Conservation (phyloP, 2,329 filamentous ascomycete species). For the Fusarium sp. region DNA sequence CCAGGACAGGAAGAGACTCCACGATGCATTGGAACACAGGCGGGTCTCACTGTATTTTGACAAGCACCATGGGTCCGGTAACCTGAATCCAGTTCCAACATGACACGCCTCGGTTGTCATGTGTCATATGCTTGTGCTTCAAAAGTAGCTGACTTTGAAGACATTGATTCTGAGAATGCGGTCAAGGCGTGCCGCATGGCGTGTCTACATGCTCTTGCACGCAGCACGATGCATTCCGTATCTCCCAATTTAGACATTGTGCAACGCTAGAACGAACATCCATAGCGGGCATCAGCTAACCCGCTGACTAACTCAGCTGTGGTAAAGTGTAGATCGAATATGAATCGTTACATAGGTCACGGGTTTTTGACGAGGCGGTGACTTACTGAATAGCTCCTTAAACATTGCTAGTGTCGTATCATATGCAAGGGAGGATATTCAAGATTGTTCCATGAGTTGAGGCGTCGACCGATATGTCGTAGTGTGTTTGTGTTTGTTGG, state of each 20-base stretch:
- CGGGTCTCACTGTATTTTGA: slow-evolving; percentile 13
- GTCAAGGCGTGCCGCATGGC: slow-evolving; percentile 14
- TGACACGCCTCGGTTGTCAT: slow-evolving; percentile 5
- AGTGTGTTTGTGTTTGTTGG: slow-evolving; percentile 17
- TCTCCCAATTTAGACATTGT: slow-evolving; percentile 25
- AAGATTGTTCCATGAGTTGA: slow-evolving; percentile 16
- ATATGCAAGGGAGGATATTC: slow-evolving; percentile 36
- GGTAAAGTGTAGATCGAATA: slow-evolving; percentile 23
- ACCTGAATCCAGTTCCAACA: not conserved
- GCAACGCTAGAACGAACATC: slow-evolving; percentile 4
- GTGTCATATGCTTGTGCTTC: not conserved
- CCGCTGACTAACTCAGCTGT: slow-evolving; percentile 11
- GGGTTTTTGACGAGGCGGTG: slow-evolving; percentile 6
- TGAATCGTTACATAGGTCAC: slow-evolving; percentile 24
- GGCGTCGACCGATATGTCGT: slow-evolving; percentile 27
- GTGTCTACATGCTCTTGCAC: slow-evolving; percentile 6
- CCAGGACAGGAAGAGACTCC: not conserved
- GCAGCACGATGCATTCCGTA: not conserved
- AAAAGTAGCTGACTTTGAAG: slow-evolving; percentile 1
- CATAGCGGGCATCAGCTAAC: slow-evolving; percentile 9
- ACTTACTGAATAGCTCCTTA: slow-evolving; percentile 17
- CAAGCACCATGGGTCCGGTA: slow-evolving; percentile 9
- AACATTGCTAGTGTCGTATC: slow-evolving; percentile 21
- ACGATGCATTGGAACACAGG: not conserved
- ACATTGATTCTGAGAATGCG: not conserved